Evolutionary conservation across 352 stramenopile species (phyloP).

Genomic region (Saprolegnia parasitica): DNA sequence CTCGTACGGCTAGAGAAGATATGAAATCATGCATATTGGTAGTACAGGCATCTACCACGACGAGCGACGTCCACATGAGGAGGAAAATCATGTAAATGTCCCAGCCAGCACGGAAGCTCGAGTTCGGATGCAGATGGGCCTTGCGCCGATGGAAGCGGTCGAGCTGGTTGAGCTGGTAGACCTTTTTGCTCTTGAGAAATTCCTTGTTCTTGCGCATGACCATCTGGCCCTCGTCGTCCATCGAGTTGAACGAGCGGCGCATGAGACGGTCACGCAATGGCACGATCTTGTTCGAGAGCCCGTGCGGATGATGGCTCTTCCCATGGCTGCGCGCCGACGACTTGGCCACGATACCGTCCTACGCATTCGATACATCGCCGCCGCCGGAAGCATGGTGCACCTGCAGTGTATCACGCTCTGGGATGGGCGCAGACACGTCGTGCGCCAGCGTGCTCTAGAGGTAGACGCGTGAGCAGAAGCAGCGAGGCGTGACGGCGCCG

Average conservation of each 20-base stretch:
- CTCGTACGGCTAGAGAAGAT: constrained; percentile 15
- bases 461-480: no score
- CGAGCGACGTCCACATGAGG: constrained; percentile 20
- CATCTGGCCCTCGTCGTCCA: constrained; percentile 22
- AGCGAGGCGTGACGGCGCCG: no score
- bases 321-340: neutral
- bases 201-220: constrained; percentile 28
- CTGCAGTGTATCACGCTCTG: neutral
- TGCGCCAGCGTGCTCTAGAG: no score
- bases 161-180: constrained; percentile 3
- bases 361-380: neutral
- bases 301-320: neutral
- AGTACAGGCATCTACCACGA: constrained; percentile 2
- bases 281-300: constrained; percentile 9
- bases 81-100: constrained; percentile 28
- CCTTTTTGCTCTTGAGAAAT: neutral
- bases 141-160: constrained; percentile 12
- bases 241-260: constrained; percentile 7
- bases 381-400: neutral
- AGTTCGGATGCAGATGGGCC: constrained; percentile 25
- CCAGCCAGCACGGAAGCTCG: constrained; percentile 22
- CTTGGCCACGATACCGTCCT: constrained; percentile 4
- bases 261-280: constrained; percentile 10
- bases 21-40: neutral
- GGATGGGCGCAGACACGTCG: neutral